Percentiles rank a stretch among this genome's conserved stretches.
Conservation (phyloP, 352 stramenopile species). For the Phytophthora citrophthora region DNA sequence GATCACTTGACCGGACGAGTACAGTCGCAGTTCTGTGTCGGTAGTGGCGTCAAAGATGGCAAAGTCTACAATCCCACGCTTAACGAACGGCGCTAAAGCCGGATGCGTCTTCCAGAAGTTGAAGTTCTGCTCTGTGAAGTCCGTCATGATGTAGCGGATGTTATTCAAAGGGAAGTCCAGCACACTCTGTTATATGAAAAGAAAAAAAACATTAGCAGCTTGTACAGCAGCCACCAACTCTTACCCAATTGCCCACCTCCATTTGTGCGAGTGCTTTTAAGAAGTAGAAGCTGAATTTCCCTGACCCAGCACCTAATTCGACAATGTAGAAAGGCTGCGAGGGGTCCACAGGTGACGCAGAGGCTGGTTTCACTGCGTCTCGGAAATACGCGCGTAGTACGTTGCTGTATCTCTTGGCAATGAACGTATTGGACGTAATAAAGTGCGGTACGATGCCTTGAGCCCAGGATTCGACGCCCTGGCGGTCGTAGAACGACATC, state of each 20-base stretch:
- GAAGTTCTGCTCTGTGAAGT: slow-evolving; percentile 94
- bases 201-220: neutral
- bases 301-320: slow-evolving; percentile 92
- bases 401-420: slow-evolving; percentile 90
- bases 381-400: slow-evolving; percentile 72
- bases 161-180: slow-evolving; percentile 90
- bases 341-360: slow-evolving; percentile 61
- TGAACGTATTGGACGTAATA: slow-evolving; percentile 96
- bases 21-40: slow-evolving; percentile 82
- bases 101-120: slow-evolving; percentile 94
- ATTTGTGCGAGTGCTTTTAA: slow-evolving; percentile 84
- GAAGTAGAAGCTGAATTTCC: slow-evolving; percentile 97
- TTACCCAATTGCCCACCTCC: slow-evolving; percentile 35
- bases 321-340: slow-evolving; percentile 94
- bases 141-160: slow-evolving; percentile 96
- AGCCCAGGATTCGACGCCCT: slow-evolving; percentile 89
- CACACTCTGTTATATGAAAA: slow-evolving; percentile 38
- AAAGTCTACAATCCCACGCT: slow-evolving; percentile 90
- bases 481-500: slow-evolving; percentile 94
- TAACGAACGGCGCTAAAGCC: slow-evolving; percentile 84
- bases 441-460: slow-evolving; percentile 96
- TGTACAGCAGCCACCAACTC: no score
- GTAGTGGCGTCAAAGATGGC: slow-evolving; percentile 94
- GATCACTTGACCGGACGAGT: slow-evolving; percentile 61
- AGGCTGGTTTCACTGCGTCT: slow-evolving; percentile 48